Conservation (phyloP, 805 yeast species). For the Metschnikowia baotianmanensis region DNA sequence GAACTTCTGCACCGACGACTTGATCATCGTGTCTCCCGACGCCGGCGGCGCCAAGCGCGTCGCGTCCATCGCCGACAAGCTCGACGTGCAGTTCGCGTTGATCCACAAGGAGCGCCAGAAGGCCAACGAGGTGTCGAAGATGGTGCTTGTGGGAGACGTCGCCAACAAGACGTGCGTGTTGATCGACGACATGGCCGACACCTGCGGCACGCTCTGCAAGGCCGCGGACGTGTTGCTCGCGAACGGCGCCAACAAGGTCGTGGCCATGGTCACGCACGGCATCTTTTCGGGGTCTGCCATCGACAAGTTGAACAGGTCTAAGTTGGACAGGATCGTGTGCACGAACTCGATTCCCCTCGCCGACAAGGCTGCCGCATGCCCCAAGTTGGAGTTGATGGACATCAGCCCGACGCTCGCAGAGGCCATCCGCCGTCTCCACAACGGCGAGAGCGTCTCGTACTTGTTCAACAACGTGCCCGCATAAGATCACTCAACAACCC, state of each 20-base stretch:
- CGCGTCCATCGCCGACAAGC: slow-evolving; percentile 77
- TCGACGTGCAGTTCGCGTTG: slow-evolving; percentile 78
- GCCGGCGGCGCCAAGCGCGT: slow-evolving; percentile 92
- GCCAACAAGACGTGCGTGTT: slow-evolving; percentile 70
- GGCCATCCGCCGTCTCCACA: slow-evolving; percentile 79
- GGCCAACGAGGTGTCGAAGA: slow-evolving; percentile 79
- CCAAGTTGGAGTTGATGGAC: slow-evolving; percentile 66
- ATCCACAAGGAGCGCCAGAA: slow-evolving; percentile 82
- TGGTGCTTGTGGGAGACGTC: slow-evolving; percentile 87
- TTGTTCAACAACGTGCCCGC: slow-evolving; percentile 52
- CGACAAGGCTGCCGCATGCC: slow-evolving; percentile 55
- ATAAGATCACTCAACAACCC: background rate
- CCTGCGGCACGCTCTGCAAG: slow-evolving; percentile 82
- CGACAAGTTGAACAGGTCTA: slow-evolving; percentile 64
- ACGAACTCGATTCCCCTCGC: slow-evolving; percentile 80
- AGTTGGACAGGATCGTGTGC: slow-evolving; percentile 67
- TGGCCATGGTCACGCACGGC: slow-evolving; percentile 84
- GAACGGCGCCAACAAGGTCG: slow-evolving; percentile 67
- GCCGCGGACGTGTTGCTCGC: slow-evolving; percentile 74
- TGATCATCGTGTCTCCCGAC: slow-evolving; percentile 82
- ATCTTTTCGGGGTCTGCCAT: slow-evolving; percentile 74
- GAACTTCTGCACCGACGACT: slow-evolving; percentile 51
- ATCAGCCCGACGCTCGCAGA: slow-evolving; percentile 74
- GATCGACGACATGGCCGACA: slow-evolving; percentile 89
- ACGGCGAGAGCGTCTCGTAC: slow-evolving; percentile 83